Percentiles rank a stretch among this genome's conserved stretches.
phyloP scores from a whole-genome alignment of 2,329 filamentous ascomycete genomes.

The Macroventuria anomochaeta region DNA sequence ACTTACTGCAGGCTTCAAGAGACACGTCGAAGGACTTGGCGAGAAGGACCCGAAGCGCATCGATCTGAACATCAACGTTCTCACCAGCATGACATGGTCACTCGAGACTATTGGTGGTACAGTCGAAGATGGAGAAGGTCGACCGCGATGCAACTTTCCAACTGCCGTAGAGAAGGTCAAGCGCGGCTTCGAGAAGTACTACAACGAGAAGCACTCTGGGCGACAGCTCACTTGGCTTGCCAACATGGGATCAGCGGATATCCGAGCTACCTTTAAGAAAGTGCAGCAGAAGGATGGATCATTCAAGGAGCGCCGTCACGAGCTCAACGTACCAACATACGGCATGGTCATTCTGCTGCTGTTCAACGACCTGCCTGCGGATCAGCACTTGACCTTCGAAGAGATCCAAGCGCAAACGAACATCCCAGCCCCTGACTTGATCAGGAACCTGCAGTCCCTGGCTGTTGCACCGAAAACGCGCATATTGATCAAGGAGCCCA shows the following conservation, averaged over 20 bases:
- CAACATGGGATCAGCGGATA: slow-evolving; percentile 81
- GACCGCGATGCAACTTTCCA: slow-evolving; percentile 72
- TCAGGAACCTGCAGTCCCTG: slow-evolving; percentile 79
- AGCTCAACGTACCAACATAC: slow-evolving; percentile 90
- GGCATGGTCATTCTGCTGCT: slow-evolving; percentile 88
- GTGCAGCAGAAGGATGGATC: slow-evolving; percentile 72
- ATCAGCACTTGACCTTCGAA: slow-evolving; percentile 65
- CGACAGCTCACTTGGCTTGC: slow-evolving; percentile 84
- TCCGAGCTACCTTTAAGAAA: slow-evolving; percentile 78
- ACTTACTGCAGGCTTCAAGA: slow-evolving; percentile 77
- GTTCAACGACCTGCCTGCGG: slow-evolving; percentile 76
- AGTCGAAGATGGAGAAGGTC: slow-evolving; percentile 57
- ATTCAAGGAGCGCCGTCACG: slow-evolving; percentile 75
- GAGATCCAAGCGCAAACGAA: slow-evolving; percentile 84
- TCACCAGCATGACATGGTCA: slow-evolving; percentile 96
- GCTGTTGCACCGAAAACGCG: slow-evolving; percentile 83
- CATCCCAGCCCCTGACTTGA: slow-evolving; percentile 76
- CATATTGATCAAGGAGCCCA: slow-evolving; percentile 80
- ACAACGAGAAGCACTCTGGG: slow-evolving; percentile 84
- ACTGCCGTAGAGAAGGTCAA: slow-evolving; percentile 75
- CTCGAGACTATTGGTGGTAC: slow-evolving; percentile 78
- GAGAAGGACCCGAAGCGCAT: slow-evolving; percentile 67
- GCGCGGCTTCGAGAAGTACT: slow-evolving; percentile 86
- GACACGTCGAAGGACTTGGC: slow-evolving; percentile 67
- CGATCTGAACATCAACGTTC: slow-evolving; percentile 82